A percentile compares a stretch with the other conserved stretches of the same genome.
Evolutionary conservation across 2,329 filamentous ascomycete species (phyloP).

Genomic region (Claviceps sp.): DNA sequence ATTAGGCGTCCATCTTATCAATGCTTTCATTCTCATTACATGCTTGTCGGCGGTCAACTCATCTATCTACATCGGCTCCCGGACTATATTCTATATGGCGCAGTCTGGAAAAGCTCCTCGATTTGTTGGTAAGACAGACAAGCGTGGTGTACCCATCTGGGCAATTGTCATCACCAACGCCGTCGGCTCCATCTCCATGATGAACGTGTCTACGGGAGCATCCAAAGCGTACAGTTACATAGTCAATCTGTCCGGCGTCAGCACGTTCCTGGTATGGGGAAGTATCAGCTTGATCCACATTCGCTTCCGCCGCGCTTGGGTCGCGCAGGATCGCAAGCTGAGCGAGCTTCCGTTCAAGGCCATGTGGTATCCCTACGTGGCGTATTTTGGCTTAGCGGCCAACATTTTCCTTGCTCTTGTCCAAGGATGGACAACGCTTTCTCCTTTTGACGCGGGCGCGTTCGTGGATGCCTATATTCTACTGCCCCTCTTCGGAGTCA

Average conservation of each 20-base stretch:
- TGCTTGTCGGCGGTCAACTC: slow-evolving; percentile 61
- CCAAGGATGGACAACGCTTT: slow-evolving; percentile 47
- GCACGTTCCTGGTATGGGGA: slow-evolving; percentile 60
- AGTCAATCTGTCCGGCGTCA: slow-evolving; percentile 56
- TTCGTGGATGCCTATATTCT: slow-evolving; percentile 53
- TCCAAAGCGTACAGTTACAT: slow-evolving; percentile 54
- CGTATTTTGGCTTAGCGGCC: slow-evolving; percentile 43
- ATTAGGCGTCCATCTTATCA: slow-evolving; percentile 54
- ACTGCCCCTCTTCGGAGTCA: slow-evolving; percentile 43
- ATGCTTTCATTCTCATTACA: slow-evolving; percentile 62
- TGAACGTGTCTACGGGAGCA: slow-evolving; percentile 57
- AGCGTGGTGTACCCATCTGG: slow-evolving; percentile 45
- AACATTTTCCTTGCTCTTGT: slow-evolving; percentile 47
- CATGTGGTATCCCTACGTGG: slow-evolving; percentile 41
- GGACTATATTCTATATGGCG: slow-evolving; percentile 64
- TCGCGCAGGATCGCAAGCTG: slow-evolving; percentile 39
- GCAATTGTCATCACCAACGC: slow-evolving; percentile 56
- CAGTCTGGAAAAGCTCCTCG: slow-evolving; percentile 57
- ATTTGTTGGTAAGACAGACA: slow-evolving; percentile 55
- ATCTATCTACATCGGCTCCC: slow-evolving; percentile 64
- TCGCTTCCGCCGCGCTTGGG: slow-evolving; percentile 54
- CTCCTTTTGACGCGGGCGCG: slow-evolving; percentile 42
- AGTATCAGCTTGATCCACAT: slow-evolving; percentile 59
- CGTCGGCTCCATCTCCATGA: slow-evolving; percentile 59
- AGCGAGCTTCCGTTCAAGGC: slow-evolving; percentile 43